Base-by-base conservation (phyloP, 75 land plant species). In the Gnetum montanum region DNA sequence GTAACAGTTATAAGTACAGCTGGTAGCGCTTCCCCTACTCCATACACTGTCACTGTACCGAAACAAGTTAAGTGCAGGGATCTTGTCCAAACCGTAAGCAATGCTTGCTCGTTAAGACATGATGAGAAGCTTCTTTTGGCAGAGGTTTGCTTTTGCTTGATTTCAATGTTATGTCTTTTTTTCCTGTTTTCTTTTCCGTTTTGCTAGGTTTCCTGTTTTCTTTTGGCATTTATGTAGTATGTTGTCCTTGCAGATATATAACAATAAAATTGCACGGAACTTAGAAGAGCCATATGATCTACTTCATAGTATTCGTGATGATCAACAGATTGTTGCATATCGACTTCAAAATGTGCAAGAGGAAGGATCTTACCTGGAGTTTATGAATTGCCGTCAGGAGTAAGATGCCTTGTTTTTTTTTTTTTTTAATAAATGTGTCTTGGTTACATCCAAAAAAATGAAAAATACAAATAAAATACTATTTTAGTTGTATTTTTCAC, bases 261-360 rank as follows among this genome's bases (percentile, higher is more conserved):
- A 53, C 53, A 60, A 84, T 51, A 60, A 64, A 8, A 71, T 76
- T 35, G 58, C 80, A 38, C 79, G 68, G 3, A 56, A 47, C 50
- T 49, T 88, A 23, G 78, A 78, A 27, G 77, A 80, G 20, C 75
- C 70, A 26, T 24, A 67, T 59, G 88, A 79, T 74, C 65, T 65
- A 10, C 40, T 83, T 27, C 68, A 77, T 12, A 60, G 72, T 31
- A 73, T 87, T 38, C 76, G 84, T 68, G 88, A 83, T 66, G 84
- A 67, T 59, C 90, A 79, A 49, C 59, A 6, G 23, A 67, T 88
- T 43, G 85, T 70, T 46, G 94, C 90, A 19, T 86, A 80, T 57
- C 69, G 83, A 36, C 62, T 88, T 31, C n/a, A n/a, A n/a, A n/a
- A n/a, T n/a, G 43, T 48, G 7, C 45, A 11, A 28, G 82, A 72